Evolutionary conservation across 257 asterid genomes (phyloP), one percentile per base, ranked within the genome.

Genomic region (Cynanchum wilfordii): DNA sequence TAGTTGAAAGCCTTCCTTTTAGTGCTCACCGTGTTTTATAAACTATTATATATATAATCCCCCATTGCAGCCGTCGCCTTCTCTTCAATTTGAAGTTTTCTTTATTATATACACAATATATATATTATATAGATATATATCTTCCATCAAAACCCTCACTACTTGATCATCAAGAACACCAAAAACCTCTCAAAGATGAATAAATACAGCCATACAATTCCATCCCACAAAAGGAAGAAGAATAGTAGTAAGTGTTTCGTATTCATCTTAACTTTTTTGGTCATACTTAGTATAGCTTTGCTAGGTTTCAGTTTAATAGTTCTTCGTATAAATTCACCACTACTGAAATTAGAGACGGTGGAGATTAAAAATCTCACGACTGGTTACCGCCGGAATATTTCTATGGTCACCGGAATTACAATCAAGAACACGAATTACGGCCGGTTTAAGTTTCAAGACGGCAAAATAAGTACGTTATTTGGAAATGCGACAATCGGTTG

Each of bases 341-440:
- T 72, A 4, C 73, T 86, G 33, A 79, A 75, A 7, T 16, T 86
- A 36, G 77, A 66, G 29, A 36, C 19, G 25, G 75, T 80, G 66
- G 44, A 67, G 40, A 56, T 83, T 33, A 33, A 33, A 33, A 33
- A 33, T 33, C 38, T 33, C 5, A 33, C 38, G 38, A 33, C 38
- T 30, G 33, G 33, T 1, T 2, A 2, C 2, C 2, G 2, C 33
- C 1, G 5, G 38, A 85, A 75, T 80, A 44, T 74, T 76, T 76
- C 84, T 8, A 2, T 84, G 42, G 70, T 74, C 60, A 82, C 82
- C 10, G 74, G 73, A 33, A 4, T 88, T 30, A 69, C 52, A 22
- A 73, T 88, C 0, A 66, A 75, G 24, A 89, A 89, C 77, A 49
- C 54, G 7, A 89, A 89, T 44, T 78, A 85, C 29, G 96, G 90